Base-by-base conservation (phyloP, 257 asterid genomes). In the Jasminum sambac region DNA sequence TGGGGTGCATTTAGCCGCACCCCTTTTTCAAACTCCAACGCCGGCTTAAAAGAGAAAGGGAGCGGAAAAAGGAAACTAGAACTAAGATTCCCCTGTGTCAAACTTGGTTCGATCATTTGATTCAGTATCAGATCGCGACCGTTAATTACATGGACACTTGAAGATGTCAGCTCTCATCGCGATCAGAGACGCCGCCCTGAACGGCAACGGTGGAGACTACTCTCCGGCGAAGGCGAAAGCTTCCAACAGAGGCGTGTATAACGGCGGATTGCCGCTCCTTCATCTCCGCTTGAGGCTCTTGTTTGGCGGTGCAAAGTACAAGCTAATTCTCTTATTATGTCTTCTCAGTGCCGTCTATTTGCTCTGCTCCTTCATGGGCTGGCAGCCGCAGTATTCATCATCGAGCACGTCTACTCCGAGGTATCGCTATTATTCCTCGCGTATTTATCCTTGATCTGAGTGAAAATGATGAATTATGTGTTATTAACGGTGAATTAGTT, bases 181-280 rank as follows among this genome's bases (percentile, higher is more conserved):
- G 9, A 74, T 87, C 79, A 75, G 88, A 63, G 92, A 86, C 72
- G 67, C 68, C 4, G 81, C 86, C 59, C 61, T 59, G 71, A 75
- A 60, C 67, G 78, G 77, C 4, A 75, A 66, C 52, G 88, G 87
- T 74, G 86, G 85, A 23, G 85, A 79, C 12, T 76, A 78, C 75
- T 85, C 90, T 17, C 90, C 94, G 74, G 86, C 89, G 43, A 85
- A 85, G 83, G 86, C 63, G 78, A 82, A 85, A 71, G 83, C 87
- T 17, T 78, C 90, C 24, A 87, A 37, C 65, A 80, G 90, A 74
- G 85, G 89, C 62, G 75, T 76, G 39, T 85, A 67, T 52, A 77
- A 77, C 16, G 88, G 84, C 66, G 83, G 87, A n/a, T 79, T 70
- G 73, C 88, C 81, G 66, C 82, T 82, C 16, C 85, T 83, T 60